Evolutionary conservation across 345 rosid genomes (phyloP).

Genomic region (Pistacia atlantica): DNA sequence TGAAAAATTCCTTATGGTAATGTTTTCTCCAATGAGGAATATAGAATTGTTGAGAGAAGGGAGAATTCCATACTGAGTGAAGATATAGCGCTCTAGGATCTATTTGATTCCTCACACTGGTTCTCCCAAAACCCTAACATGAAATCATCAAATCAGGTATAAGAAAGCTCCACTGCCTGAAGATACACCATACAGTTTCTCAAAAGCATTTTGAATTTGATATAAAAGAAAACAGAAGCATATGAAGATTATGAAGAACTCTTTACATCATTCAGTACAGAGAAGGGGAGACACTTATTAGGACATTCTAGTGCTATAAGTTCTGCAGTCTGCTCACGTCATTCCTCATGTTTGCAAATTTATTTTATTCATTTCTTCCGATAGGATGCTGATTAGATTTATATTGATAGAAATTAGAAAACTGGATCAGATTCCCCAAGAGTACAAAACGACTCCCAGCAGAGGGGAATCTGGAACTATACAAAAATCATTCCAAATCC

Average conservation of each 20-base stretch:
- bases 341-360: not conserved
- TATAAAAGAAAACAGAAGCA: not conserved
- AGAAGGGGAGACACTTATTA: not conserved
- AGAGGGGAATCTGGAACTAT: too few relatives aligned
- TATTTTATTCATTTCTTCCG: not conserved
- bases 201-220: not conserved
- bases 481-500: too few relatives aligned
- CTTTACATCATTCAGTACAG: not conserved
- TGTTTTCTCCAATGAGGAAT: not conserved
- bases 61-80: conserved; percentile 45
- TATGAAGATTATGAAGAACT: not conserved
- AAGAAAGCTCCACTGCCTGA: not conserved
- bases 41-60: conserved; percentile 11
- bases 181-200: not conserved
- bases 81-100: conserved; percentile 62
- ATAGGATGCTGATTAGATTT: too few relatives aligned
- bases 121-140: conserved; percentile 55
- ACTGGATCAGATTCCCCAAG: too few relatives aligned
- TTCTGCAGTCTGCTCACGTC: not conserved
- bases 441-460: too few relatives aligned
- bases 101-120: conserved; percentile 30
- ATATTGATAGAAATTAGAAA: too few relatives aligned
- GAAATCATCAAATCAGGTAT: not conserved
- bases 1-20: not conserved
- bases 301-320: not conserved